Percentiles rank a stretch among this genome's conserved stretches.
Evolutionary conservation across 2,329 filamentous ascomycete species (phyloP).

Genomic region (Magnaporthiopsis rhizophila): DNA sequence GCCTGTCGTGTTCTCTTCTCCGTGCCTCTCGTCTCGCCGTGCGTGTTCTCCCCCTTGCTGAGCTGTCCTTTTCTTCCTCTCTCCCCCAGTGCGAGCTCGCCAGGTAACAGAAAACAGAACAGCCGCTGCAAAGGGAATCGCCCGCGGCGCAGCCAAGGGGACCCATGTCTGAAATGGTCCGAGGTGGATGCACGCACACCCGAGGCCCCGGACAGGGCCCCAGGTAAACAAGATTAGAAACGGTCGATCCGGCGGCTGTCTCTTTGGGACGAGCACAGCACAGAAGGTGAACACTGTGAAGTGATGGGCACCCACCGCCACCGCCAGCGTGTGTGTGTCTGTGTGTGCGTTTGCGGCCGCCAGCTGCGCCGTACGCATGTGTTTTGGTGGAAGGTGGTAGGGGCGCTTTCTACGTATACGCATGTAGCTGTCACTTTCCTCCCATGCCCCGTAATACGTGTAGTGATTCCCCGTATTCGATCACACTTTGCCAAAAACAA

Average conservation of each 20-base stretch:
- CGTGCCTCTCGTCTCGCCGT: conserved; percentile 1
- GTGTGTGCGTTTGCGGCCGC: background rate
- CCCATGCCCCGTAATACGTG: background rate
- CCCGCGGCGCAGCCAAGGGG: background rate
- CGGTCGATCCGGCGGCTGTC: conserved; percentile 1
- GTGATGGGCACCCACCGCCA: too few relatives aligned
- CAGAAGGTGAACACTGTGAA: background rate
- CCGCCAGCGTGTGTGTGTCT: too few relatives aligned
- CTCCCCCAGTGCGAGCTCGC: background rate
- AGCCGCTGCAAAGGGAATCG: background rate
- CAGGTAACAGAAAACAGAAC: background rate
- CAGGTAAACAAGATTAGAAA: conserved; percentile 7
- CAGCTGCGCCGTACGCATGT: background rate
- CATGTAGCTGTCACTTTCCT: too few relatives aligned
- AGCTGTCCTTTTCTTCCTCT: background rate
- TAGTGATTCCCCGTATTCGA: background rate
- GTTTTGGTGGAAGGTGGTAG: background rate
- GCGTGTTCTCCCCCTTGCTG: background rate
- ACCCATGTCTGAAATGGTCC: background rate
- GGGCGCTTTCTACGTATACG: too few relatives aligned
- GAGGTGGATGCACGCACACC: background rate
- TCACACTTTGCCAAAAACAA: background rate
- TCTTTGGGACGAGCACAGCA: background rate
- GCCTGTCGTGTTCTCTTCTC: conserved; percentile 1
- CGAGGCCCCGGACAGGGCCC: conserved; percentile 3